Evolutionary conservation across 2,329 filamentous ascomycete genomes (phyloP), one percentile per base, ranked within the genome.

Genomic region (Xylariaceae sp.): DNA sequence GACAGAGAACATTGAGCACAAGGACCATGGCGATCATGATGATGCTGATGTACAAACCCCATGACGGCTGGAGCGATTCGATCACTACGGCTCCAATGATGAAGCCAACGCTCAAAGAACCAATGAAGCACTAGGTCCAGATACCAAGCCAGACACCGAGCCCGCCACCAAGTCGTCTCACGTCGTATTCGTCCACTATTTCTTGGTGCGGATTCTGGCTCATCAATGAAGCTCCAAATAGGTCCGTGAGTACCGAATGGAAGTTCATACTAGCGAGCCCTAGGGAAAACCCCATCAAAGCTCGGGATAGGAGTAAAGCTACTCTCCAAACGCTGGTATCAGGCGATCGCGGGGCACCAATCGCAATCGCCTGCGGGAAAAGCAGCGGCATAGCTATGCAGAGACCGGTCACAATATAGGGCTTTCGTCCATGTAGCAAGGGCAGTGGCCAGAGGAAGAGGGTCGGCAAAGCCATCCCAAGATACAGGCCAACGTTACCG

Each of bases 191-290:
- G 53, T 85, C 79, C 1, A 87, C 84, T 18, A 87, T 72, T 64
- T 89, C 87, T 69, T 89, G 84, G 63, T 90, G 86, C 1, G 88
- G 87, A 46, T 84, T 83, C 39, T 77, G 76, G 63, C 85, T 87
- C 77, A 89, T 87, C 19, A 91, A 71, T 0, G 86, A 90, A 3
- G 86, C 85, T 0, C 88, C 88, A 64, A 89, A 92, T 0, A 92
- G 74, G 65, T 92, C 88, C 3, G 86, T 81, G 5, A 92, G 72
- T 1, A 83, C 85, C 0, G 84, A 80, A 61, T 88, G 78, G 60
- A 87, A 87, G 64, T 91, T 92, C 75, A 92, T 87, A 65, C 86
- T 88, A 15, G 85, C 85, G 63, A 92, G 87, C 0, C 88, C 88
- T 9, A 92, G 77, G 18, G 80, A 79, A 32, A 85, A 71, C 0